Base-by-base conservation (phyloP, 768 basidiomycete species). In the Lepiota brunneoincarnata region DNA sequence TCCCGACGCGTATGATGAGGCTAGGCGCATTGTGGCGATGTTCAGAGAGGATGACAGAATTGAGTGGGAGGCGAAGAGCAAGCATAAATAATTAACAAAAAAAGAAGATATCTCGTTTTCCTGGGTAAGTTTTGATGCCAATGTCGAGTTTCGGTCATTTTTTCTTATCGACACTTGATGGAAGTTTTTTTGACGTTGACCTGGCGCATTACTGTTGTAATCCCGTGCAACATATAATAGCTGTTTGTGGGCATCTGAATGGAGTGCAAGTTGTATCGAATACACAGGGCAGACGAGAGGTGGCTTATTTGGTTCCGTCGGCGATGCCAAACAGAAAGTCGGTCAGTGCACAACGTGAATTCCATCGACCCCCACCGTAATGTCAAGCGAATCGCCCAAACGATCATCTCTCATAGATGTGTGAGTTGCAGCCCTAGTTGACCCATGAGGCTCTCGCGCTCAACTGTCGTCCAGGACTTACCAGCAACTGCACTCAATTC, bases 401-500 rank as follows among this genome's bases (percentile, higher is more conserved):
- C 56, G 59, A 18, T 60, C 59, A 26, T 57, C 54, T 40, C 56
- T 60, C 5, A 57, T 60, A 47, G 59, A 60, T 46, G 50, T 60
- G 59, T 58, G 50, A 42, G 59, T 56, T 40, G 14, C 45, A 41
- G 36, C 24, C 6, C 18, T 20, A 14, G 31, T 15, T 7, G 20
- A 17, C 9, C 6, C 3, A 18, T 6, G 12, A 2, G 3, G 24
- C 37, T 15, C 2, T 14, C 1, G 12, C 34, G 23, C 34, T 50
- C 15, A 6, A 7, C 4, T 38, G 15, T 6, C 18, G 21, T 14
- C 14, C 58, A 87, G 86, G 61, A 85, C 86, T 39, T 85, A 82
- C 60, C 75, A 79, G 55, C 79, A 85, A 59, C 71, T 89, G 24
- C 82, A 88, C 58, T 40, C 36, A 37, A 43, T 35, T 23, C 74